Evolutionary conservation across 2,329 filamentous ascomycete genomes (phyloP).

Genomic region (Sporothrix schenckii): DNA sequence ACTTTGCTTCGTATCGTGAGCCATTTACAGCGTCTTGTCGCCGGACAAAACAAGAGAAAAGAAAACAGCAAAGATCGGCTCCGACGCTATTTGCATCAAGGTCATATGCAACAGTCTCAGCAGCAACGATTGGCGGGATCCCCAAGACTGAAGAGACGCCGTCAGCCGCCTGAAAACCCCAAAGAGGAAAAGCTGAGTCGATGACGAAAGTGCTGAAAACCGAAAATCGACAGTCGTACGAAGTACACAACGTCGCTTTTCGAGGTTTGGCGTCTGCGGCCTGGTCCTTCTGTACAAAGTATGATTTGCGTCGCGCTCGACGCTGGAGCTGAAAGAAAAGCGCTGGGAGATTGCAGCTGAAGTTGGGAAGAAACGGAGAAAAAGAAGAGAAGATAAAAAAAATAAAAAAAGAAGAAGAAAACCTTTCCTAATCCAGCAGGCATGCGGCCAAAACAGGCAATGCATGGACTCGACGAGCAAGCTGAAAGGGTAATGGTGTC

Average conservation of each 20-base stretch:
- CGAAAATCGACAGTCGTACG: background rate
- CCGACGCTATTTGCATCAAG: background rate
- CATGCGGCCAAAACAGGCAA: constrained; percentile 7
- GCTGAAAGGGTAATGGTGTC: constrained; percentile 7
- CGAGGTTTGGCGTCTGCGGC: background rate
- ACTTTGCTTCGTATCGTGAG: constrained; percentile 7
- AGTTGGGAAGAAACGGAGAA: background rate
- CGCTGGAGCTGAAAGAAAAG: background rate
- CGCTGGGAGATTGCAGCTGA: background rate
- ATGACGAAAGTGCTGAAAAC: background rate
- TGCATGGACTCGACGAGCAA: background rate
- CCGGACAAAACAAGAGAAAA: background rate
- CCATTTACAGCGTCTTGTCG: background rate
- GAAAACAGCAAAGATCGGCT: background rate
- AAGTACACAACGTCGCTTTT: too few relatives aligned
- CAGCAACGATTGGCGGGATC: background rate
- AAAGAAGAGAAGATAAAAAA: background rate
- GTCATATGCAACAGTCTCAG: background rate
- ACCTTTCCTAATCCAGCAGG: background rate
- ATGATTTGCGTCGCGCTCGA: too few relatives aligned
- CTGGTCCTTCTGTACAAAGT: background rate
- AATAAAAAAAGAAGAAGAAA: too few relatives aligned
- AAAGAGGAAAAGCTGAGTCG: background rate
- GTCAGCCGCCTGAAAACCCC: background rate
- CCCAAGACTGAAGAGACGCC: background rate